Evolutionary conservation across 1,284 basidiomycete genomes (phyloP), one percentile per base, ranked within the genome.

Genomic region (Papiliotrema terrestris): DNA sequence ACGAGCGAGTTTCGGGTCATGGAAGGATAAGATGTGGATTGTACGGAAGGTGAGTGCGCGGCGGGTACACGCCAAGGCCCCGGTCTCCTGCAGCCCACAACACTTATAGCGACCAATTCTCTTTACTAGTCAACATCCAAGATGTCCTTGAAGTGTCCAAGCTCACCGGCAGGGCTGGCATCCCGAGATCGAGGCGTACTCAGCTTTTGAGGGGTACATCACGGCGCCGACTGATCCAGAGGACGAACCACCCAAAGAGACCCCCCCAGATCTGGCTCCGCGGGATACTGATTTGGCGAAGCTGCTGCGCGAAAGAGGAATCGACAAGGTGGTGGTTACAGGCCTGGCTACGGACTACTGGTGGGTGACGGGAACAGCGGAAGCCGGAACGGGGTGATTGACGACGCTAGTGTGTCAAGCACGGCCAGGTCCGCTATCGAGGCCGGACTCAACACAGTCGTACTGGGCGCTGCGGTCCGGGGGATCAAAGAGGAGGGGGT

Each of bases 281-380:
- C 41, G n/a, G 20, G 57, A 63, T 0, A 54, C 55, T 4, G 63
- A 64, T 29, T 60, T 83, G 8, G 69, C 69, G 39, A 59, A 62
- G 23, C 64, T 69, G 43, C 72, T 84, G 43, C 63, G 67, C 47
- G 62, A 66, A 6, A 59, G 68, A 38, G 73, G 64, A 3, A 75
- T 84, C 2, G 69, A 72, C 25, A 74, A 76, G 48, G 78, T 85
- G 9, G 80, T 83, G 37, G 76, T 86, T 4, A 78, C 77, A 1
- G 85, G 85, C 3, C 73, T 87, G 19, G 85, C 85, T 42, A 81
- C 82, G 17, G 85, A 86, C 66, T 85, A 81, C 62, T 86, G 85
- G 73, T 71, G 49, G 20, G 69, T 66, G 20, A 39, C 45, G 39
- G 50, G 14, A 35, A 15, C 5, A n/a, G 36, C 36, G 5, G 39